These are phyloP conservation scores for Aurantiochytrium sp. DNA, from an alignment of 108 stramenopile genomes.

Conservation along the genomic window DNA sequence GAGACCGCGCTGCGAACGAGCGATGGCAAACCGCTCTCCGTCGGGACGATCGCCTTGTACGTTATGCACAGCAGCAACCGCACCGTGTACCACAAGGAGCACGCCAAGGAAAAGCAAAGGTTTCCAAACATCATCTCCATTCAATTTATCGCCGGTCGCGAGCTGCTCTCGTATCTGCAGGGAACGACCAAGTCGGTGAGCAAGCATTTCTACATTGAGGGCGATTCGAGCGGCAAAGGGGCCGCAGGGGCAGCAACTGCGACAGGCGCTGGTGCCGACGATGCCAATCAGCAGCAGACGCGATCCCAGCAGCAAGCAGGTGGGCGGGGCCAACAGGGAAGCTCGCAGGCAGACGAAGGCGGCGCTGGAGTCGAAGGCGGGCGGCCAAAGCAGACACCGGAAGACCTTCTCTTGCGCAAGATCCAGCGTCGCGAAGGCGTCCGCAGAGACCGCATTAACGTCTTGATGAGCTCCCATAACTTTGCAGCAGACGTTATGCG, in stretches of 20 bases:
- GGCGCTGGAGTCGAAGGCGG: no score
- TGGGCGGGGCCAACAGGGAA: no score
- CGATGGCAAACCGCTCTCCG: not conserved
- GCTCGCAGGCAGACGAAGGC: no score
- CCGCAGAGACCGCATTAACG: not conserved
- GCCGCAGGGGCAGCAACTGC: not conserved
- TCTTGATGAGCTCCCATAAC: not conserved
- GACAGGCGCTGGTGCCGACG: not conserved
- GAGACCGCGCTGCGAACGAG: not conserved
- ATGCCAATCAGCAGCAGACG: not conserved
- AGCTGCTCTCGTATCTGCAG: not conserved
- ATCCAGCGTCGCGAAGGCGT: not conserved
- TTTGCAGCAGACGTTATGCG: not conserved
- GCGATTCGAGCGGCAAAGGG: not conserved
- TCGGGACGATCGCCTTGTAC: not conserved
- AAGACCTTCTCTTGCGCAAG: not conserved
- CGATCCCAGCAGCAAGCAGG: no score
- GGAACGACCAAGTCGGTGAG: not conserved
- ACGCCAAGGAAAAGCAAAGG: not conserved
- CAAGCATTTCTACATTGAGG: not conserved
- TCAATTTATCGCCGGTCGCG: not conserved
- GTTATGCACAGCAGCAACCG: not conserved
- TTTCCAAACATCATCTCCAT: not conserved
- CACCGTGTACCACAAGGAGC: not conserved
- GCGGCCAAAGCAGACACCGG: not conserved